These are phyloP conservation scores for Phalaenopsis hybrid DNA, from an alignment of 116 monocot genomes.

Conservation along the genomic window DNA sequence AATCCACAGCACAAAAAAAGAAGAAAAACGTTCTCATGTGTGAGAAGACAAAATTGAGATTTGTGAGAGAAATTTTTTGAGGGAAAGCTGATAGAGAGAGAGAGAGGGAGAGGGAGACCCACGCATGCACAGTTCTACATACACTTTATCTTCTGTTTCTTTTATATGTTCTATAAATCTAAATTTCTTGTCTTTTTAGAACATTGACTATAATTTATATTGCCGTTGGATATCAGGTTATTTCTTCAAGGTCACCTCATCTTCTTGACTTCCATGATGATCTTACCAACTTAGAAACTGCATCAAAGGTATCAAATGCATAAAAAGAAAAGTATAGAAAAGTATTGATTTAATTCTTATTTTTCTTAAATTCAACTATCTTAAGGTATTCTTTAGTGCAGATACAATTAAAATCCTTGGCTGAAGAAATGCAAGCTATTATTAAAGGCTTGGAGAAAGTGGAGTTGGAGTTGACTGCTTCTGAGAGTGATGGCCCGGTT, in stretches of 20 bases:
- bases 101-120: no score
- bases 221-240: constrained; percentile 35
- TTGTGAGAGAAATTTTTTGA: no score
- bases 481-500: constrained; percentile 93
- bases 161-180: neutral
- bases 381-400: constrained; percentile 17
- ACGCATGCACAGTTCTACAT: no score
- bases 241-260: constrained; percentile 70
- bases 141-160: no score
- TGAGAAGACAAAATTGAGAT: no score
- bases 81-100: no score
- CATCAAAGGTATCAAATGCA: constrained; percentile 63
- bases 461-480: constrained; percentile 69
- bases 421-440: no score
- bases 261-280: constrained; percentile 80
- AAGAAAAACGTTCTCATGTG: no score
- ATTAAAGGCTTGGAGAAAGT: constrained; percentile 83
- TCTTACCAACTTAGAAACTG: constrained; percentile 74
- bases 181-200: neutral
- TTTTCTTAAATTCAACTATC: neutral
- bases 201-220: neutral
- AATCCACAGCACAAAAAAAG: no score
- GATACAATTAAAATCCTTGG: no score
- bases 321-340: neutral
- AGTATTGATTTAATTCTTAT: neutral